Percentiles rank a stretch among this genome's conserved stretches.
phyloP scores from a whole-genome alignment of 257 asterid genomes.

The Primulina huaijiensis region DNA sequence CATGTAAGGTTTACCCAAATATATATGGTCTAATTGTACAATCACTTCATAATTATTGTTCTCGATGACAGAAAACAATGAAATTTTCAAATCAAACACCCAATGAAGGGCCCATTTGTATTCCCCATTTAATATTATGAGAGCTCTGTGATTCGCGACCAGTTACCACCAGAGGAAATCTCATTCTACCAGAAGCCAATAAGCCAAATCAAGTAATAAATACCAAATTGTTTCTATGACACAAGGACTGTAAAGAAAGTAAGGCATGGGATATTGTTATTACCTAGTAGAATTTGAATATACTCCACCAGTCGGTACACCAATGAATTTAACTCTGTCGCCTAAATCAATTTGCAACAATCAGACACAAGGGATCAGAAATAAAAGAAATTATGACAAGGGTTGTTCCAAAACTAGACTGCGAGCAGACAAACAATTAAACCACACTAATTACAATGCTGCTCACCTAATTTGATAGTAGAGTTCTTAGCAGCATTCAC shows the following conservation, averaged over 20 bases:
- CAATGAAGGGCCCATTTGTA: neutral
- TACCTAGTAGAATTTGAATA: conserved; percentile 62
- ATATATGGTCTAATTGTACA: no score
- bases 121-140: conserved; percentile 12
- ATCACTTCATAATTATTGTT: neutral
- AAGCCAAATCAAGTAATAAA: neutral
- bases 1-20: no score
- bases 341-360: conserved; percentile 43
- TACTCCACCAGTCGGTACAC: conserved; percentile 56
- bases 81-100: neutral
- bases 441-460: conserved; percentile 12
- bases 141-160: conserved; percentile 4
- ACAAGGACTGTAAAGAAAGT: neutral
- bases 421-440: conserved; percentile 17
- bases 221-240: no score
- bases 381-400: conserved; percentile 10
- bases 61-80: neutral
- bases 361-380: conserved; percentile 17
- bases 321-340: conserved; percentile 75
- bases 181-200: neutral
- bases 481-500: conserved; percentile 39
- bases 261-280: conserved; percentile 16
- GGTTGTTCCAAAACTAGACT: conserved; percentile 1
- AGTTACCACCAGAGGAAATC: neutral
- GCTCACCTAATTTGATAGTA: conserved; percentile 48